Base-by-base conservation (phyloP, 192 early-diverging fungal genomes). In the Backusella westeae region DNA sequence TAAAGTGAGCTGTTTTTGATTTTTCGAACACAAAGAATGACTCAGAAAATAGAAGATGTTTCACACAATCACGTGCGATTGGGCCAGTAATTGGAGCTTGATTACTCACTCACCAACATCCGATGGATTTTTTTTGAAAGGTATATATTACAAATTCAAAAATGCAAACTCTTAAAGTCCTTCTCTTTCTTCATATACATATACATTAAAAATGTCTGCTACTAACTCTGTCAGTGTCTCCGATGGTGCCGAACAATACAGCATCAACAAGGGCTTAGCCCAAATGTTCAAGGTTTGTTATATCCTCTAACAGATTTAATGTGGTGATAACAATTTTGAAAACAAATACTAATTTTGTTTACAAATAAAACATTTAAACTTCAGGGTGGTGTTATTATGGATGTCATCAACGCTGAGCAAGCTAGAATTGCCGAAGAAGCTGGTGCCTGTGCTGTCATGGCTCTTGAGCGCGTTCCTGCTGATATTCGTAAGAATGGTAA, bases 311-410 rank as follows among this genome's bases (percentile, higher is more conserved):
- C 1, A 17, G 12, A 3, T 36, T 59, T n/a, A 2, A 26, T 71
- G 38, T 66, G 4, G 26, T 67, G 36, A 38, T 42, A 76, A 35
- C 46, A 23, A 46, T 34, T 7, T n/a, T 34, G 14, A 41, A 38
- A 35, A 26, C 14, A 67, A 59, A 44, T 17, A 10, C 70, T 80
- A 23, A 14, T 46, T 68, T n/a, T 44, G 15, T 15, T 44, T 44
- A 44, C 15, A 44, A 14, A 44, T 44, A 44, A 44, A 44, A 44
- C 15, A 17, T 17, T 39, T 44, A 17, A 44, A 44, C 42, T 44
- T 21, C 74, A 96, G 94, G 96, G 96, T 71, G 98, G 98, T 75
- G 98, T 99, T 21, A 98, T 99, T 84, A 98, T 99, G 96, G 98
- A 98, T 85, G 98, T 98, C 17, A 91, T 97, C 77, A 95, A 98